These are phyloP conservation scores for Phialophora expanda DNA, from an alignment of 2,329 filamentous ascomycete species.

Conservation along the genomic window DNA sequence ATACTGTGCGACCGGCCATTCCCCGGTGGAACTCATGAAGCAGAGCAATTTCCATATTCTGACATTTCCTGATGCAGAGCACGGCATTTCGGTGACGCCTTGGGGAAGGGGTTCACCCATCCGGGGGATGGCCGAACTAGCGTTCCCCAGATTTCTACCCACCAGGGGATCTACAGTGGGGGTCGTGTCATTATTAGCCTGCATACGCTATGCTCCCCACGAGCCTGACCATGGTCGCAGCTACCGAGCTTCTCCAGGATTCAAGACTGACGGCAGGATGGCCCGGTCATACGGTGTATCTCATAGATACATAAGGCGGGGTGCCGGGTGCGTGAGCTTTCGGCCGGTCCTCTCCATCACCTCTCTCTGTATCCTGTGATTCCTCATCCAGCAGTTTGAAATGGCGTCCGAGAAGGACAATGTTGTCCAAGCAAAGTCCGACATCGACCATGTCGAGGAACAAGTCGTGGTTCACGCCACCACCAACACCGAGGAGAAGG, in stretches of 20 bases:
- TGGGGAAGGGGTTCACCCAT: conserved; percentile 8
- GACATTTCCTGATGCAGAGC: not conserved
- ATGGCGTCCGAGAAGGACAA: conserved; percentile 21
- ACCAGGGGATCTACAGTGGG: conserved; percentile 18
- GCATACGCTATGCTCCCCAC: conserved; percentile 13
- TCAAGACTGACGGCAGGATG: not conserved
- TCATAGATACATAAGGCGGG: conserved; percentile 15
- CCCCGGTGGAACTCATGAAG: not conserved
- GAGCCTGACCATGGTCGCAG: conserved; percentile 7
- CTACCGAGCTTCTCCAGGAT: conserved; percentile 6
- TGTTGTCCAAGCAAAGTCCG: conserved; percentile 11
- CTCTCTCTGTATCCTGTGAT: conserved; percentile 1
- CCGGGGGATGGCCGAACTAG: conserved; percentile 19
- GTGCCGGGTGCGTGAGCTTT: not conserved
- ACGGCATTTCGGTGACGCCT: not conserved
- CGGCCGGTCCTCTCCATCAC: conserved; percentile 2
- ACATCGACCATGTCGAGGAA: conserved; percentile 23
- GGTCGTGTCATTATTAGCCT: conserved; percentile 3
- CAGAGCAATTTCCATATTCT: not conserved
- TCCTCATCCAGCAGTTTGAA: not conserved
- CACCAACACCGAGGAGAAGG: conserved; percentile 17
- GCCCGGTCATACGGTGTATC: not conserved
- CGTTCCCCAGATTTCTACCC: conserved; percentile 17
- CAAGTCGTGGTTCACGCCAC: conserved; percentile 5
- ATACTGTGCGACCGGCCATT: conserved; percentile 6